Base-by-base conservation (phyloP, 371 early-diverging fungal species). In the Mucor irregularis region DNA sequence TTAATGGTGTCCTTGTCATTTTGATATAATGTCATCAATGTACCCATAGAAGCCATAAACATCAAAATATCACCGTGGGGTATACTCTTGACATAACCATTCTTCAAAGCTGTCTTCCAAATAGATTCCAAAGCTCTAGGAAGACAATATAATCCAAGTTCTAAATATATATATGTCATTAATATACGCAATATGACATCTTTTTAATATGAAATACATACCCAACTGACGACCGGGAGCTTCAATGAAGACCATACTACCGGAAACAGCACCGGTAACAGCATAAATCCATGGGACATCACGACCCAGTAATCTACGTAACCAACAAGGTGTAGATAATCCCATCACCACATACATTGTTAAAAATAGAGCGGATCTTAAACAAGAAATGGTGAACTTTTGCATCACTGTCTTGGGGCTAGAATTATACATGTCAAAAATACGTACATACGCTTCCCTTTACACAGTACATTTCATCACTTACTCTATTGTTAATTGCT, bases 21-120 rank as follows among this genome's bases (percentile, higher is more conserved):
- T 68, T 94, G 92, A 67, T 92, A 94, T 21, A 94, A 64, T 13
- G 84, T 81, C 92, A 94, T 92, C 50, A 94, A 66, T 1, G 85
- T 77, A 24, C 90, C 93, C 82, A 90, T 90, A 0, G 92, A 80
- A 1, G 76, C 65, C 66, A 87, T 85, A 55, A 92, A 90, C 45
- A 89, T 70, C 2, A 80, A 61, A 19, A 82, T 75, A 49, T 87
- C 88, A 0, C 83, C 84, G 56, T 84, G 61, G 2, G 64, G 73
- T 14, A 82, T 53, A 56, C 64, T 75, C 38, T 75, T 74, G 3
- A 72, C 71, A 39, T 73, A 67, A 5, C 66, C 73, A 50, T 72
- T 64, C 52, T 78, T 77, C 13, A 78, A 60, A 34, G 75, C 64
- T 22, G 82, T 51, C 22, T 84, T 84, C 90, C 90, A 92, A 24